These are phyloP conservation scores for Schoenoplectus tabernaemontani DNA, from an alignment of 202 grass and related monocot species.

Conservation along the genomic window DNA sequence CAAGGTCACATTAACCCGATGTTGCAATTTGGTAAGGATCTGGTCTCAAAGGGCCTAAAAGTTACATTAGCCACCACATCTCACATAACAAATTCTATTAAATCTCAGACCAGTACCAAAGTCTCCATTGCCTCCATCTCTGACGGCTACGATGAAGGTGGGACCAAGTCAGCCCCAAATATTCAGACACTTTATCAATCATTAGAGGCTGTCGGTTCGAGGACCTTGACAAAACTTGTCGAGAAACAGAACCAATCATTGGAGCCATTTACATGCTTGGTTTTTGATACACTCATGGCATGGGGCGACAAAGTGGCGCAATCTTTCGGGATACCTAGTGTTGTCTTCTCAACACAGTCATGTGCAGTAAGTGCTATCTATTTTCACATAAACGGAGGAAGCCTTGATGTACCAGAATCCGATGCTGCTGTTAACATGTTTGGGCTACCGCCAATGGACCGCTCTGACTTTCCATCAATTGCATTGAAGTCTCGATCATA, in stretches of 20 bases:
- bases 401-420: slow-evolving; percentile 16
- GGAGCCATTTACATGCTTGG: slow-evolving; percentile 37
- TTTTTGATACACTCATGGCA: slow-evolving; percentile 43
- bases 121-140: slow-evolving; percentile 44
- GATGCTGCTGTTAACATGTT: not conserved
- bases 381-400: slow-evolving; percentile 30
- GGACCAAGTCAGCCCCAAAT: slow-evolving; percentile 28
- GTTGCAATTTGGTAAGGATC: slow-evolving; percentile 45
- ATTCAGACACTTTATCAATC: slow-evolving; percentile 25
- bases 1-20: slow-evolving; percentile 75
- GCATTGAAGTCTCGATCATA: slow-evolving; percentile 23
- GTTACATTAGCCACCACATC: slow-evolving; percentile 38
- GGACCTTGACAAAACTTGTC: slow-evolving; percentile 35
- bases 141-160: slow-evolving; percentile 52
- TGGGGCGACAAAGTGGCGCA: slow-evolving; percentile 31
- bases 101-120: not conserved
- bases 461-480: slow-evolving; percentile 52
- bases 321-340: not conserved
- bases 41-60: slow-evolving; percentile 36
- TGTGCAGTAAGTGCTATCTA: slow-evolving; percentile 49
- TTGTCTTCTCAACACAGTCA: slow-evolving; percentile 54
- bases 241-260: not conserved
- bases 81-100: slow-evolving; percentile 31
- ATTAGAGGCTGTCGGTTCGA: slow-evolving; percentile 14
- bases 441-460: slow-evolving; percentile 48